These are phyloP conservation scores for Apiotrichum mycotoxinovorans DNA, from an alignment of 1,284 basidiomycete genomes.

Conservation along the genomic window DNA sequence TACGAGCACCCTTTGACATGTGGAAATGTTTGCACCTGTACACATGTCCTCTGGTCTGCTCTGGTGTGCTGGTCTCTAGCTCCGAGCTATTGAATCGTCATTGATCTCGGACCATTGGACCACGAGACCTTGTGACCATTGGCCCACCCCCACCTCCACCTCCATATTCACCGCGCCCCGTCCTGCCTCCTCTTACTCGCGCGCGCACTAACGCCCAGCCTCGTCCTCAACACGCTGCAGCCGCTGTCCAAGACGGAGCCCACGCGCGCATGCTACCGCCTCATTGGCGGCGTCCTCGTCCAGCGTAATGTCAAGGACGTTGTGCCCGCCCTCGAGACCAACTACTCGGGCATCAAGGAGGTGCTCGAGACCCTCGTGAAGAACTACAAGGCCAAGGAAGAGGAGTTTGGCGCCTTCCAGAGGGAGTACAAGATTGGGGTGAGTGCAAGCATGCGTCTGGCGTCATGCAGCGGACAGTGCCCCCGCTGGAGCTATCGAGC, in stretches of 20 bases:
- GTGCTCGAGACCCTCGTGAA: conserved; percentile 70
- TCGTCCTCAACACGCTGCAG: conserved; percentile 83
- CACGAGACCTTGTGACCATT: too few relatives aligned
- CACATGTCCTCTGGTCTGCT: too few relatives aligned
- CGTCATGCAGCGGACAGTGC: too few relatives aligned
- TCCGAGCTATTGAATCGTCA: too few relatives aligned
- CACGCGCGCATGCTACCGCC: conserved; percentile 88
- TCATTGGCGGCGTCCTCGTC: conserved; percentile 93
- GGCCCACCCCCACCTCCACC: too few relatives aligned
- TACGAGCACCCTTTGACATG: too few relatives aligned
- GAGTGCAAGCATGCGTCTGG: conserved; percentile 15
- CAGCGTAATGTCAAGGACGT: conserved; percentile 96
- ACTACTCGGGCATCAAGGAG: conserved; percentile 78
- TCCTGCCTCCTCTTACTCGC: neutral
- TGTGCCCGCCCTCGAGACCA: conserved; percentile 80
- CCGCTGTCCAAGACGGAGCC: conserved; percentile 69
- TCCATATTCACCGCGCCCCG: too few relatives aligned
- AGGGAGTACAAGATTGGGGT: conserved; percentile 72
- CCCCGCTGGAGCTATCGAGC: too few relatives aligned
- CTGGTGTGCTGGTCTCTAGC: too few relatives aligned
- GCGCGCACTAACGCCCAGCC: conserved; percentile 52
- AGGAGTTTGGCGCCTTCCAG: conserved; percentile 78
- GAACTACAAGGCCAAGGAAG: conserved; percentile 83
- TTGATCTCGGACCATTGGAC: too few relatives aligned
- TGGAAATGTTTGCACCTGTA: too few relatives aligned